phyloP scores from a whole-genome alignment of 2,329 filamentous ascomycete genomes.

The Neonectria neomacrospora region DNA sequence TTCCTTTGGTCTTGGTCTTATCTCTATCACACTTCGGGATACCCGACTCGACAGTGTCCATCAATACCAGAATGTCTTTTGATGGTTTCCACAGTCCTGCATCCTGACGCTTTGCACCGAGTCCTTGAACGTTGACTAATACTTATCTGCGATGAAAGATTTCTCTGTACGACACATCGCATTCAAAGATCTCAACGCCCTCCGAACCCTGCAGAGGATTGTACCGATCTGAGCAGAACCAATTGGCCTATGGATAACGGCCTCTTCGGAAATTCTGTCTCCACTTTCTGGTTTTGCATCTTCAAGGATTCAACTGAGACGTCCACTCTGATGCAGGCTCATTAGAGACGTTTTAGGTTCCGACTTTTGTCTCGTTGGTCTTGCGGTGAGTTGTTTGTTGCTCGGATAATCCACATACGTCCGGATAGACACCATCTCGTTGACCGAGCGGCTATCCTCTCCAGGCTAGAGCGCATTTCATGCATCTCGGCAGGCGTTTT shows the following conservation, averaged over 20 bases:
- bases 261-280: slow-evolving; percentile 22
- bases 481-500: slow-evolving; percentile 29
- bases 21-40: slow-evolving; percentile 32
- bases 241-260: slow-evolving; percentile 41
- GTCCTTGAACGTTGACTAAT: background rate
- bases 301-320: slow-evolving; percentile 30
- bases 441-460: slow-evolving; percentile 34
- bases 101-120: background rate
- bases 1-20: slow-evolving; percentile 32
- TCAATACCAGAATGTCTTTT: slow-evolving; percentile 13
- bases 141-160: background rate
- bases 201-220: slow-evolving; percentile 29
- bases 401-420: slow-evolving; percentile 33
- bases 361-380: slow-evolving; percentile 20
- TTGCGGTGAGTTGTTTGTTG: slow-evolving; percentile 19
- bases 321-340: slow-evolving; percentile 32
- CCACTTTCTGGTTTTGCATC: slow-evolving; percentile 33
- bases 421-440: slow-evolving; percentile 27
- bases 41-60: slow-evolving; percentile 27
- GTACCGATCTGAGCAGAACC: slow-evolving; percentile 34
- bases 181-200: slow-evolving; percentile 32
- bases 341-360: slow-evolving; percentile 14
- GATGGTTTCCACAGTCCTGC: background rate
- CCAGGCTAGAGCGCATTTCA: slow-evolving; percentile 32
- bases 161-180: slow-evolving; percentile 11